Conservation (phyloP, 2,329 filamentous ascomycete genomes). For the Colletotrichum musicola region DNA sequence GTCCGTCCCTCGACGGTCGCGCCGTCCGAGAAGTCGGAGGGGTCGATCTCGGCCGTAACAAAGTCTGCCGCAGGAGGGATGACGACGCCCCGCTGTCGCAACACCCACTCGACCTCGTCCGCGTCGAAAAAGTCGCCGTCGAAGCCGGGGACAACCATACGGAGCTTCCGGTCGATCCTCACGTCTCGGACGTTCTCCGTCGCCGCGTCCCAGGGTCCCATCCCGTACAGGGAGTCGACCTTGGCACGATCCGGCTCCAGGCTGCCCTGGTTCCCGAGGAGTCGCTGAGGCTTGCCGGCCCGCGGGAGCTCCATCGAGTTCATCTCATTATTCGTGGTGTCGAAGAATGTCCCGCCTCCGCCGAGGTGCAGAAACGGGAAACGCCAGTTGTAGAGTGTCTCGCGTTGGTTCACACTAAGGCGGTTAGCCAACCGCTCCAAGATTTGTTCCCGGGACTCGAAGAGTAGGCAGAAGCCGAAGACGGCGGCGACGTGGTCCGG, state of each 20-base stretch:
- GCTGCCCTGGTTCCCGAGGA: conserved; percentile 54
- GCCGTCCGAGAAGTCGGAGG: conserved; percentile 50
- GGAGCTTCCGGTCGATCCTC: conserved; percentile 59
- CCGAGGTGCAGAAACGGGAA: conserved; percentile 76
- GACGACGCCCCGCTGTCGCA: conserved; percentile 72
- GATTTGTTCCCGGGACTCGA: conserved; percentile 65
- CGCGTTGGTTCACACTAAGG: conserved; percentile 48
- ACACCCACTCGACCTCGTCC: conserved; percentile 81
- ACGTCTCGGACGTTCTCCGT: conserved; percentile 56
- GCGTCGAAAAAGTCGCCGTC: conserved; percentile 83
- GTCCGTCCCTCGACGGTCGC: not conserved
- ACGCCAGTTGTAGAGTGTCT: conserved; percentile 68
- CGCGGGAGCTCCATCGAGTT: conserved; percentile 4
- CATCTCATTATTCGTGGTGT: conserved; percentile 22
- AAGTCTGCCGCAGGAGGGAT: conserved; percentile 73
- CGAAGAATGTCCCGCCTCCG: conserved; percentile 76
- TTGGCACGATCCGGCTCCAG: conserved; percentile 46
- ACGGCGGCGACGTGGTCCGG: conserved; percentile 64
- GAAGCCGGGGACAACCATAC: conserved; percentile 70
- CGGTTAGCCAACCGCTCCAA: conserved; percentile 52
- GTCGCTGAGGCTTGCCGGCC: conserved; percentile 20
- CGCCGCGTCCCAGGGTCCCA: conserved; percentile 61
- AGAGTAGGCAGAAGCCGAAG: conserved; percentile 78
- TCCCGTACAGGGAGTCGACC: conserved; percentile 46
- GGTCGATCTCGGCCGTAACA: conserved; percentile 69